Base-by-base conservation (phyloP, 2,329 filamentous ascomycete genomes). In the Clonostachys byssicola region DNA sequence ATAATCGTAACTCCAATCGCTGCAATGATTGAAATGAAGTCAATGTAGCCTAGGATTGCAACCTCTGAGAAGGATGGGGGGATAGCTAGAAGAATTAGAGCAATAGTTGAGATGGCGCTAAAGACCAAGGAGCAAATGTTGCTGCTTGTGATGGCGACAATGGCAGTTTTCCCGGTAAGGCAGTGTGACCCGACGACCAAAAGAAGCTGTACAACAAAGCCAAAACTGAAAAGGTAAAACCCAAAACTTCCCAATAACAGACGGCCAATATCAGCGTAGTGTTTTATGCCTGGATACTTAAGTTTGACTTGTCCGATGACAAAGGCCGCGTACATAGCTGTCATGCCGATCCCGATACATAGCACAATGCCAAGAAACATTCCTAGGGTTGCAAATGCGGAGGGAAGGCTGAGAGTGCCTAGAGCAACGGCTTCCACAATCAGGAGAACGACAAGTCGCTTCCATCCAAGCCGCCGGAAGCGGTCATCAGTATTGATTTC, bases 101-200 rank as follows among this genome's bases (percentile, higher is more conserved):
- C 63, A 41, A 75, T 64, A 33, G 69, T 71, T 4, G 71, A 73
- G 23, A 74, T 62, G 40, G 72, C 63, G 30, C 66, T 66, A 49
- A 74, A 75, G 45, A 70, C 65, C 41, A 75, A 55, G 17, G 69
- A 70, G 62, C 72, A 75, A 12, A 64, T 57, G 43, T 61, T 78
- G 52, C 85, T 75, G 5, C 77, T 62, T 6, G 82, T 83, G 46
- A 89, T 70, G 44, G 75, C 80, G 54, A 83, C 83, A 63, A 88
- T 78, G 54, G 84, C 85, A 55, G 88, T 84, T 33, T 76, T 77
- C 53, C 87, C 88, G 0, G 83, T 86, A 51, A 89, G 68, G 44
- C 86, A 72, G 64, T 90, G 86, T 16, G 83, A 86, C 34, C 78
- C 82, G 64, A 86, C 82, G 55, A 86, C 77, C 65, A 89, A 86